Percentiles rank a stretch among this genome's conserved stretches.
Conservation (phyloP, 768 basidiomycete species). For the Panellus pusillus region DNA sequence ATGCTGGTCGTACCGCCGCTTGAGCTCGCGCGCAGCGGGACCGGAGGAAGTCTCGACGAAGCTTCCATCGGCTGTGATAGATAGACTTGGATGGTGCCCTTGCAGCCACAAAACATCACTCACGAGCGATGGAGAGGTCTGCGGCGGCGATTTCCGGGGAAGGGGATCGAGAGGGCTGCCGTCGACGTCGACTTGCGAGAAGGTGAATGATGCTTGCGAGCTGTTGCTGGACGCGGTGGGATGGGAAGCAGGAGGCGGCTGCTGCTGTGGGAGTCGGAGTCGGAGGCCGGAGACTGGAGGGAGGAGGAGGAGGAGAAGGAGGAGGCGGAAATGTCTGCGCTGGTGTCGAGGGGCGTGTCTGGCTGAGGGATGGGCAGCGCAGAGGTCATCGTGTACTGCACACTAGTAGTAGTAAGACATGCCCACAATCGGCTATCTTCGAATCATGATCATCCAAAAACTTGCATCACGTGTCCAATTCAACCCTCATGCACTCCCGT, state of each 20-base stretch:
- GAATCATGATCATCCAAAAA: too few species aligned
- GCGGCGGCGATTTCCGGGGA: conserved; percentile 53
- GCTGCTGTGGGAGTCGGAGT: conserved; percentile 18
- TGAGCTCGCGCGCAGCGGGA: conserved; percentile 72
- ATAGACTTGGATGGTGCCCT: conserved; percentile 12
- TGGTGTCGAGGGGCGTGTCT: conserved; percentile 13
- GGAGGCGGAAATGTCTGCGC: conserved; percentile 6
- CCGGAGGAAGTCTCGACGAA: conserved; percentile 83
- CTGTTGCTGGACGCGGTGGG: conserved; percentile 35
- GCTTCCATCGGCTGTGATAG: conserved; percentile 57
- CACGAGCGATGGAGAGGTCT: conserved; percentile 61
- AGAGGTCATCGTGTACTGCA: too few species aligned
- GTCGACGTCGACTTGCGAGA: conserved; percentile 44
- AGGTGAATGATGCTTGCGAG: conserved; percentile 43
- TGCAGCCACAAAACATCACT: conserved; percentile 28
- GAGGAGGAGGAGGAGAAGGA: conserved; percentile 13
- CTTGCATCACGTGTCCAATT: too few species aligned
- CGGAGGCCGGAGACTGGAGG: conserved; percentile 14
- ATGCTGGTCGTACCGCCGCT: conserved; percentile 70
- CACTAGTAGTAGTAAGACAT: conserved; percentile 12
- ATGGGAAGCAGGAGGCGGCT: conserved; percentile 45
- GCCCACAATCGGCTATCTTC: too few species aligned
- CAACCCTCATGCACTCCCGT: too few species aligned
- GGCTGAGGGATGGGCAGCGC: conserved; percentile 8
- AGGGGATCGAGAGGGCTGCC: conserved; percentile 38